Conservation (phyloP, 805 yeast species). For the Kodamaea nitidulidarum region DNA sequence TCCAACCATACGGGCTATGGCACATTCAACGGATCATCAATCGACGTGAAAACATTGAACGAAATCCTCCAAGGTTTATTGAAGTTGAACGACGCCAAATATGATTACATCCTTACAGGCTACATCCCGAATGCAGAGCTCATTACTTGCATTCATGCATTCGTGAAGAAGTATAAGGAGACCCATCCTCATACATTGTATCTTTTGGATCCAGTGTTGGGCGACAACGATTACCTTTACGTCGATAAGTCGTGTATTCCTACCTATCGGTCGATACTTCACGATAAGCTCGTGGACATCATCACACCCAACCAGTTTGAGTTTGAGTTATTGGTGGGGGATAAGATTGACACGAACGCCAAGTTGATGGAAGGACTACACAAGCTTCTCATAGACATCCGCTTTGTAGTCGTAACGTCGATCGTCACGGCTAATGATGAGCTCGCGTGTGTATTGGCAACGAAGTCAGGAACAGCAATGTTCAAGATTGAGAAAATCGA, state of each 20-base stretch:
- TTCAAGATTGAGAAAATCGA: constrained; percentile 60
- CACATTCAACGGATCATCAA: constrained; percentile 44
- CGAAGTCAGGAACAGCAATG: constrained; percentile 10
- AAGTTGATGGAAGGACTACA: constrained; percentile 45
- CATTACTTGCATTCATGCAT: constrained; percentile 35
- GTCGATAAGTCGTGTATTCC: constrained; percentile 48
- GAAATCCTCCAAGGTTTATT: constrained; percentile 10
- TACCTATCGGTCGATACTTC: constrained; percentile 45
- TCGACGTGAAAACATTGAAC: constrained; percentile 14
- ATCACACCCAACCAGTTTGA: constrained; percentile 93
- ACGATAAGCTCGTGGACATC: constrained; percentile 59
- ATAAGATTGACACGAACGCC: constrained; percentile 30
- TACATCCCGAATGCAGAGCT: constrained; percentile 56
- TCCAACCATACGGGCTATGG: constrained; percentile 76
- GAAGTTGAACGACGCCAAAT: constrained; percentile 3
- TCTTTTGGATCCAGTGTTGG: constrained; percentile 77
- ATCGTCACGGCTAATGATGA: constrained; percentile 19
- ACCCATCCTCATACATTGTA: constrained; percentile 39
- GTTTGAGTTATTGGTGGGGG: constrained; percentile 63
- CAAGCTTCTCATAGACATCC: constrained; percentile 24
- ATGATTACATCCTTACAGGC: constrained; percentile 59
- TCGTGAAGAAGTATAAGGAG: constrained; percentile 34
- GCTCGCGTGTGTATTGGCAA: constrained; percentile 7
- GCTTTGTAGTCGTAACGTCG: constrained; percentile 67
- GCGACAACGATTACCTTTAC: constrained; percentile 69